phyloP scores from a whole-genome alignment of 495 filamentous ascomycete species.

The Pyrenula massariospora region DNA sequence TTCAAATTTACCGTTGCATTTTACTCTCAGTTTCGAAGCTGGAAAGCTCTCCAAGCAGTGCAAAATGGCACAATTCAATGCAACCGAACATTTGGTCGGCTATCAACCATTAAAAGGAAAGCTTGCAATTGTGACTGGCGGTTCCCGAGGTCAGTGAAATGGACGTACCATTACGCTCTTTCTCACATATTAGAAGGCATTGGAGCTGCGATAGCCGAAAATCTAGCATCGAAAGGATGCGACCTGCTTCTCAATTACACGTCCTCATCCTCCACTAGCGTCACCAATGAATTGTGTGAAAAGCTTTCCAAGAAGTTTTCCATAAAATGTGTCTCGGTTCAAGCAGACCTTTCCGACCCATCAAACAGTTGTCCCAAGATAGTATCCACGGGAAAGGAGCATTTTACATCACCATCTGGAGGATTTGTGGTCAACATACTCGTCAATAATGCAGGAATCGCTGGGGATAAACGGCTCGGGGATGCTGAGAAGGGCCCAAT shows the following conservation, averaged over 20 bases:
- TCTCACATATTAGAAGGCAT: constrained; percentile 46
- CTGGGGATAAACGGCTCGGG: constrained; percentile 46
- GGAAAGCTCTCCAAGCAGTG: too few relatives aligned
- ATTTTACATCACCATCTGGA: constrained; percentile 34
- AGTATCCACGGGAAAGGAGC: constrained; percentile 31
- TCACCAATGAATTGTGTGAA: constrained; percentile 30
- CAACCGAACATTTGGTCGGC: too few relatives aligned
- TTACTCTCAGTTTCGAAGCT: too few relatives aligned
- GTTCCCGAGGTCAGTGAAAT: constrained; percentile 48
- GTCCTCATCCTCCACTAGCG: constrained; percentile 38
- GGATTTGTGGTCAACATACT: constrained; percentile 72
- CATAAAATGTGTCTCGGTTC: constrained; percentile 35
- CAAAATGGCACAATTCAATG: too few relatives aligned
- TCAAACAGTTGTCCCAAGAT: constrained; percentile 23
- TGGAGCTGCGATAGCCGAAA: constrained; percentile 69
- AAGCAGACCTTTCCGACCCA: constrained; percentile 41
- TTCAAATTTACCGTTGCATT: too few relatives aligned
- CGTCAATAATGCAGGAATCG: constrained; percentile 78
- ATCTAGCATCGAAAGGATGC: constrained; percentile 64
- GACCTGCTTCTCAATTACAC: constrained; percentile 62
- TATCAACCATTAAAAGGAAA: constrained; percentile 43
- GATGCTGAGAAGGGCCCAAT: constrained; percentile 36
- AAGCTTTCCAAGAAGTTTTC: constrained; percentile 25
- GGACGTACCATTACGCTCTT: neutral
- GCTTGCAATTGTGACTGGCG: constrained; percentile 67